Percentiles rank a stretch among this genome's conserved stretches.
phyloP scores from a whole-genome alignment of 306 rosid species.

The Sphenostylis stenocarpa region DNA sequence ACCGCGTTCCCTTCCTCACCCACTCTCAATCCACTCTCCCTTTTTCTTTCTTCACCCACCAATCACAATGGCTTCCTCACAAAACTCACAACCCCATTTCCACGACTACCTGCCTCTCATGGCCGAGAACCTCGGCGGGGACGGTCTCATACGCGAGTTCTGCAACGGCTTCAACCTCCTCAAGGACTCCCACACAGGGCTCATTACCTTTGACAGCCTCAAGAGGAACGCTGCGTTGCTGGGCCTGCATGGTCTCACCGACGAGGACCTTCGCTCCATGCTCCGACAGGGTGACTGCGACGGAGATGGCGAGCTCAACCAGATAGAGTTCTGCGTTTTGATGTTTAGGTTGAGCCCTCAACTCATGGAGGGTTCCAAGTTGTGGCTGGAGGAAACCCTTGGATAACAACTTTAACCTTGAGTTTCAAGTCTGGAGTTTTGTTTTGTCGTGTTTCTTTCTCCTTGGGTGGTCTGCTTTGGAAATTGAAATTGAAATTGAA shows the following conservation, averaged over 20 bases:
- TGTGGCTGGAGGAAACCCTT: conserved; percentile 58
- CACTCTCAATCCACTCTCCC: too few relatives aligned
- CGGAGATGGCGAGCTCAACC: conserved; percentile 69
- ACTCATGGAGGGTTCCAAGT: conserved; percentile 59
- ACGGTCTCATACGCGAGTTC: conserved; percentile 66
- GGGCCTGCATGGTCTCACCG: conserved; percentile 55
- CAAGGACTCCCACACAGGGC: conserved; percentile 50
- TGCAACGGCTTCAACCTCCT: conserved; percentile 67
- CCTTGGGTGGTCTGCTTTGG: background rate
- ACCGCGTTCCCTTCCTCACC: background rate
- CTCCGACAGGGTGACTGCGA: conserved; percentile 65
- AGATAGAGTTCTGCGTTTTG: conserved; percentile 78
- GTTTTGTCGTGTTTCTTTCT: background rate
- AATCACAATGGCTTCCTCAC: conserved; percentile 37
- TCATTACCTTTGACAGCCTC: conserved; percentile 69
- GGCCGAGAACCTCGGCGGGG: conserved; percentile 77
- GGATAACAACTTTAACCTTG: conserved; percentile 31
- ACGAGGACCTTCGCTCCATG: conserved; percentile 65
- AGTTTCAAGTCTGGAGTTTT: background rate
- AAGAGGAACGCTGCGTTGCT: conserved; percentile 56
- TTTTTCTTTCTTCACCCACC: too few relatives aligned
- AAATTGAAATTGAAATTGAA: conserved; percentile 1
- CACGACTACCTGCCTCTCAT: conserved; percentile 64
- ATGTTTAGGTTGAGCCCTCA: conserved; percentile 83
- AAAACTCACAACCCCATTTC: conserved; percentile 44